Evolutionary conservation across 192 early-diverging fungal species (phyloP).

Genomic region (Umbelopsis vinacea): DNA sequence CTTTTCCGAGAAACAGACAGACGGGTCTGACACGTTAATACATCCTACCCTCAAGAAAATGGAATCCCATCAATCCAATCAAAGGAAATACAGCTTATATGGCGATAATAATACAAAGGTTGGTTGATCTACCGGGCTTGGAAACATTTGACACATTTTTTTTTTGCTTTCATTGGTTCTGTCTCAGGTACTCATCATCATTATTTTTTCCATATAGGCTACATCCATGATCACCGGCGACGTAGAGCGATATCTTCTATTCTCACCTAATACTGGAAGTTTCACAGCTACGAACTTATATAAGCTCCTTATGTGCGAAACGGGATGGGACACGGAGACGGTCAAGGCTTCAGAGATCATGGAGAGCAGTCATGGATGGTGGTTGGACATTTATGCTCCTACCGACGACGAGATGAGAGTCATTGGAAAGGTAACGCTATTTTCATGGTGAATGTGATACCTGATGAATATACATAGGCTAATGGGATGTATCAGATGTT

Average conservation of each 20-base stretch:
- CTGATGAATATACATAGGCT: not conserved
- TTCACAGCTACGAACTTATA: not conserved
- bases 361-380: conserved; percentile 37
- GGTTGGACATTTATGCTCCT: conserved; percentile 72
- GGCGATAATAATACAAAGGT: conserved; percentile 14
- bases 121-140: no score
- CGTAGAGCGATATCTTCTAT: not conserved
- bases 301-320: not conserved
- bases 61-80: not conserved
- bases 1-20: not conserved
- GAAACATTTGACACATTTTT: no score
- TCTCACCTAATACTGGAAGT: not conserved
- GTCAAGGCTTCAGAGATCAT: conserved; percentile 5
- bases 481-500: conserved; percentile 56
- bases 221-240: not conserved
- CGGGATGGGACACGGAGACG: not conserved
- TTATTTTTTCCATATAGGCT: not conserved
- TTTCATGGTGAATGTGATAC: not conserved
- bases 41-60: not conserved
- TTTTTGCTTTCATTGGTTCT: not conserved
- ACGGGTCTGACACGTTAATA: not conserved
- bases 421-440: conserved; percentile 50
- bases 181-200: not conserved
- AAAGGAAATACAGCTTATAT: conserved; percentile 9
- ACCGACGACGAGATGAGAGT: conserved; percentile 64